Base-by-base conservation (phyloP, 148 eudicot species). In the Diospyros kaki region DNA sequence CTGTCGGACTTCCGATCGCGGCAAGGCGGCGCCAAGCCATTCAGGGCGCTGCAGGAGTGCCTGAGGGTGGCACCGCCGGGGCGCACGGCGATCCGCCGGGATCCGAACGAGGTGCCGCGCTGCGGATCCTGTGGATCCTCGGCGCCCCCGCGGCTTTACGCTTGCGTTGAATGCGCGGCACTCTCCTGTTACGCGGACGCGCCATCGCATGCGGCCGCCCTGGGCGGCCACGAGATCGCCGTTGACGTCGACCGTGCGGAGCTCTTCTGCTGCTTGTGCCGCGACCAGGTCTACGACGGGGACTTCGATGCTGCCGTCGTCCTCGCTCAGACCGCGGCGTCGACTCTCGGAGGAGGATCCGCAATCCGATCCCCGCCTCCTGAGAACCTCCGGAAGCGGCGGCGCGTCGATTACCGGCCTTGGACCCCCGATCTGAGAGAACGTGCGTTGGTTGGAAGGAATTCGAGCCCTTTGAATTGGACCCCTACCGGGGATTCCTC, bases 181-280 rank as follows among this genome's bases (percentile, higher is more conserved):
- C 81, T 89, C 70, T 79, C 75, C 65, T 91, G 93, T 72, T 76
- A 67, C 75, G 54, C 39, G 18, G 91, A 91, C 81, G 91, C 86
- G 51, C 76, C 79, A 51, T 9, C 76, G 4, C 93, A 89, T 73
- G 81, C 89, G 42, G 67, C 65, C 18, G 11, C 66, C 17, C 6
- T n/a, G 50, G 73, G 43, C 6, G 59, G 82, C 1, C 97, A 91
- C 77, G 83, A 44, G 72, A 87, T 91, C 73, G 82, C 84, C 17
- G 90, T 85, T 39, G 96, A 90, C 78, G 83, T 90, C 55, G 85
- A 85, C 76, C 83, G 92, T 1, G 89, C 88, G 45, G 94, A 88
- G 81, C 89, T 92, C 11, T 91, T 84, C 78, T 91, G 96, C 76
- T 84, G 86, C 72, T 28, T 71, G 14, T 91, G 96, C 73, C 4